These are phyloP conservation scores for Acacia pycnantha DNA, from an alignment of 331 rosid genomes.

Conservation along the genomic window DNA sequence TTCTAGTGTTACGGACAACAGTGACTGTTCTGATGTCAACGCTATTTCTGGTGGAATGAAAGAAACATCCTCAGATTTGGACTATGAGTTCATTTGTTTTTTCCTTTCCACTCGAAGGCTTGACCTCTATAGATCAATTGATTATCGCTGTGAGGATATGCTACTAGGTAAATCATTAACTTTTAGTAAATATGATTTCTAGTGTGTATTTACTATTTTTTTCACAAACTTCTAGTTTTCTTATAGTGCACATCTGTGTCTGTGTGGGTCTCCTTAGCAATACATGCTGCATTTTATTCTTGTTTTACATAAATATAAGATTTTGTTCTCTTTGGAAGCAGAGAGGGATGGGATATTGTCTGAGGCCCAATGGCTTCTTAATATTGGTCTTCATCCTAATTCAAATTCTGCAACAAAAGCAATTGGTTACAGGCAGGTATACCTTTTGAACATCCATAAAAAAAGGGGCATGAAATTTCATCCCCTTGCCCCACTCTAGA, in stretches of 20 bases:
- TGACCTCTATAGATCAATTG: slow-evolving; percentile 72
- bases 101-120: slow-evolving; percentile 83
- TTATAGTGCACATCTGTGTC: not conserved
- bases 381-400: slow-evolving; percentile 81
- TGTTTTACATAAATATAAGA: not conserved
- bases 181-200: slow-evolving; percentile 14
- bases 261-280: not conserved
- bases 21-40: slow-evolving; percentile 35
- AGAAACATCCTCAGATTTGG: slow-evolving; percentile 61
- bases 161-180: slow-evolving; percentile 55
- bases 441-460: not conserved
- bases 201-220: not conserved
- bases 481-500: not conserved
- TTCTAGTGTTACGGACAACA: slow-evolving; percentile 38
- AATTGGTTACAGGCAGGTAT: slow-evolving; percentile 93
- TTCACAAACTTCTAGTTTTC: not conserved
- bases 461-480: not conserved
- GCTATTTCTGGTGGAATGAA: slow-evolving; percentile 30
- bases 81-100: slow-evolving; percentile 73
- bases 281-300: not conserved
- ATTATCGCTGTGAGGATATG: slow-evolving; percentile 92
- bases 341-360: slow-evolving; percentile 75
- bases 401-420: slow-evolving; percentile 85
- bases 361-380: slow-evolving; percentile 88
- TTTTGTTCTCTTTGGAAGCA: slow-evolving; percentile 38